A percentile compares a stretch with the other conserved stretches of the same genome.
phyloP scores from a whole-genome alignment of 176 grass and related monocot genomes.

The Luzula sylvatica region DNA sequence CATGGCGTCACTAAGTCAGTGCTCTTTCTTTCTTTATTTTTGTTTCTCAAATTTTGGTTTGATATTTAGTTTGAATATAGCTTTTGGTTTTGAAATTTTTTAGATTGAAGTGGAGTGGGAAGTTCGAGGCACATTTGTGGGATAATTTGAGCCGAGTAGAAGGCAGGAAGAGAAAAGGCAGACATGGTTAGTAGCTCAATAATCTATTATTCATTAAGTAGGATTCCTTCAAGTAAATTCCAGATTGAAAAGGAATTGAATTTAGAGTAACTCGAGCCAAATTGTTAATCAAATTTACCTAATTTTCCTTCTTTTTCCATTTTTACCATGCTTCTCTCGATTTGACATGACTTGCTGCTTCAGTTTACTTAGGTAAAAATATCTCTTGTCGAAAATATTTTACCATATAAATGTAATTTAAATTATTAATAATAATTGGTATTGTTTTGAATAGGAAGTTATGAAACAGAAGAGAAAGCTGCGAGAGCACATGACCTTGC shows the following conservation, averaged over 20 bases:
- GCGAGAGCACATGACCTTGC: constrained; percentile 91
- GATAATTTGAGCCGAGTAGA: constrained; percentile 56
- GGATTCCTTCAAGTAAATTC: too few species aligned
- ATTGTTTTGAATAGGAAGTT: constrained; percentile 64
- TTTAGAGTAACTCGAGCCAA: neutral
- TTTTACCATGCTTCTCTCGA: constrained; percentile 11
- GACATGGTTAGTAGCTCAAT: constrained; percentile 34
- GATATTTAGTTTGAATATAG: neutral
- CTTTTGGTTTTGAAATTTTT: constrained; percentile 1
- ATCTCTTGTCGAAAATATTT: neutral
- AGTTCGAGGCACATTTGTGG: constrained; percentile 80
- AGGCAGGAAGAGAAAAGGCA: constrained; percentile 68
- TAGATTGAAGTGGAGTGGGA: constrained; percentile 86
- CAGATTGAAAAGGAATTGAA: too few species aligned
- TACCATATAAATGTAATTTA: constrained; percentile 13
- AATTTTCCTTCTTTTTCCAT: neutral
- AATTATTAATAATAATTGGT: constrained; percentile 24
- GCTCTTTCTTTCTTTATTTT: neutral
- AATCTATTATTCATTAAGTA: neutral
- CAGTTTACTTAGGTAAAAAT: constrained; percentile 82
- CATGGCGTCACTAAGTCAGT: constrained; percentile 84
- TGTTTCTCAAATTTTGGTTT: neutral
- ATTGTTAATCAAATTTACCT: too few species aligned
- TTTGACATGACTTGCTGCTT: constrained; percentile 20
- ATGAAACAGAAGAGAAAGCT: constrained; percentile 89